Evolutionary conservation across 805 yeast genomes (phyloP).

Genomic region (Candida broadrunensis): DNA sequence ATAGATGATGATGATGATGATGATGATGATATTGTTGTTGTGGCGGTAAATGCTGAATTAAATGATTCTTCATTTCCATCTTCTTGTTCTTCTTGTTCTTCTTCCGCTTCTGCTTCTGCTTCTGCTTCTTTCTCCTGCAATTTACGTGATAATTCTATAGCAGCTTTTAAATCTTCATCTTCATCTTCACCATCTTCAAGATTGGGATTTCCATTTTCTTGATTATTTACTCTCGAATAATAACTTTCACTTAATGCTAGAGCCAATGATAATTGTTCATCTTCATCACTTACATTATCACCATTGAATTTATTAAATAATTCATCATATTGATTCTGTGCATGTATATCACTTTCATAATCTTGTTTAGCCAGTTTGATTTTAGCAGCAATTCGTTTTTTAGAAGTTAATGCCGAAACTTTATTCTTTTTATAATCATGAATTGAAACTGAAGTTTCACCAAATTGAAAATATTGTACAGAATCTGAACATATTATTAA

Average conservation of each 20-base stretch:
- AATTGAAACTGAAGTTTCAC: conserved; percentile 28
- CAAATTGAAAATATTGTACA: conserved; percentile 48
- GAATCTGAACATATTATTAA: conserved; percentile 38
- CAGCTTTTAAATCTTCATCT: conserved; percentile 31
- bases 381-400: too few relatives aligned
- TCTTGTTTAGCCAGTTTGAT: too few relatives aligned
- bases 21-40: too few relatives aligned
- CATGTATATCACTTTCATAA: conserved; percentile 27
- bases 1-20: too few relatives aligned
- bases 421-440: too few relatives aligned
- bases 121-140: conserved; percentile 1
- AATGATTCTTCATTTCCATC: too few relatives aligned
- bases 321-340: conserved; percentile 15
- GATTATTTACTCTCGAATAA: conserved; percentile 1
- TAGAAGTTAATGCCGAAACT: too few relatives aligned
- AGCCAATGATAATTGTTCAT: conserved; percentile 41
- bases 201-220: neutral
- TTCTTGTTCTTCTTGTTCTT: conserved; percentile 10
- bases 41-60: too few relatives aligned
- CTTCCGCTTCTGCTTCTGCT: conserved; percentile 1
- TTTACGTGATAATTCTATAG: conserved; percentile 15
- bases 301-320: conserved; percentile 50
- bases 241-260: conserved; percentile 38
- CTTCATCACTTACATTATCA: conserved; percentile 24
- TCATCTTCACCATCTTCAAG: neutral